phyloP scores from a whole-genome alignment of 768 basidiomycete species.

The Amanita pseudoporphyria region DNA sequence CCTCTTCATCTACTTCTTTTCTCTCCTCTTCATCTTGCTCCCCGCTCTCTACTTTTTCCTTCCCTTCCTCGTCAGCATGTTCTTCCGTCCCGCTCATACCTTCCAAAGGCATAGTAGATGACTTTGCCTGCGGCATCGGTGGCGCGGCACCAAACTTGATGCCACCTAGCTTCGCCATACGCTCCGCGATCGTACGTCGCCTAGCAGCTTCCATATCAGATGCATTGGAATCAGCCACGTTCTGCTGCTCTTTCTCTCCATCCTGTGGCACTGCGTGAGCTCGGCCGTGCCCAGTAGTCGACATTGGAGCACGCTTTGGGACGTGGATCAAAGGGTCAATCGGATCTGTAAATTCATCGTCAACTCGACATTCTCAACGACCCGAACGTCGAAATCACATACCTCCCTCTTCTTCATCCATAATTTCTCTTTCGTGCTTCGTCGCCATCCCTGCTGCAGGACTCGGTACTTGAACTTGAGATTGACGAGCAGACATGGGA shows the following conservation, averaged over 20 bases:
- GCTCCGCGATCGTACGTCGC: slow-evolving; percentile 73
- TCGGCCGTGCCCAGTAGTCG: background rate
- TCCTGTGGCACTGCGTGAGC: slow-evolving; percentile 14
- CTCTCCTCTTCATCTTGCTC: slow-evolving; percentile 28
- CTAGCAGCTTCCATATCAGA: slow-evolving; percentile 42
- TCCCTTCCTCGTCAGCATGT: slow-evolving; percentile 16
- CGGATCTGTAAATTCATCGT: slow-evolving; percentile 51
- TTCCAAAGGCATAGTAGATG: slow-evolving; percentile 12
- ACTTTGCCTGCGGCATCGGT: slow-evolving; percentile 26
- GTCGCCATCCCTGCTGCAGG: too few species aligned
- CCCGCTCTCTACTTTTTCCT: slow-evolving; percentile 17
- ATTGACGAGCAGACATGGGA: slow-evolving; percentile 13
- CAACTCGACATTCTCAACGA: too few species aligned
- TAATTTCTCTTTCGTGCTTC: slow-evolving; percentile 26
- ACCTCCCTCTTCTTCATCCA: slow-evolving; percentile 62
- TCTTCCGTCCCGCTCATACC: slow-evolving; percentile 12
- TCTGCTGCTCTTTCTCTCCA: slow-evolving; percentile 20
- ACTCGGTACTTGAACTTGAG: slow-evolving; percentile 15
- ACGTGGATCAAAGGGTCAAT: slow-evolving; percentile 58
- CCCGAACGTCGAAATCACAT: slow-evolving; percentile 13
- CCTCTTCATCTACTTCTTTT: slow-evolving; percentile 36
- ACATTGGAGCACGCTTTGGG: slow-evolving; percentile 26
- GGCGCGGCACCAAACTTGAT: slow-evolving; percentile 73
- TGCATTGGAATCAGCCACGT: slow-evolving; percentile 8
- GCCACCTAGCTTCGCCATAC: slow-evolving; percentile 91